These are phyloP conservation scores for Nannochloropsis salina DNA, from an alignment of 108 stramenopile genomes.

Conservation along the genomic window DNA sequence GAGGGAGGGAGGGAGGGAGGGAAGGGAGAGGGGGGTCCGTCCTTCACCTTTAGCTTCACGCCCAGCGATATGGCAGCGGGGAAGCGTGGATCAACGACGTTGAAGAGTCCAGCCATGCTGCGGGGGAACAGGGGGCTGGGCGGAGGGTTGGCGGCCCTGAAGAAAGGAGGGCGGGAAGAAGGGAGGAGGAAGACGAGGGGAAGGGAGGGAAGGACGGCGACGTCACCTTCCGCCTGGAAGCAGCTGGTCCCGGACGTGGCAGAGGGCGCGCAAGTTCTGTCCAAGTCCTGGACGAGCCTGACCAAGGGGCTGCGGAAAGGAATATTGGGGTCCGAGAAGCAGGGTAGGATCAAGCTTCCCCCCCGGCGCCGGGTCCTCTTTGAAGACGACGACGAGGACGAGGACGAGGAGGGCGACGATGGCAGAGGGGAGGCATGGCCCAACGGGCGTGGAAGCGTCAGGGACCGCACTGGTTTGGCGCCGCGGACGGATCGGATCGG, in stretches of 20 bases:
- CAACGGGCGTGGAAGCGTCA: background rate
- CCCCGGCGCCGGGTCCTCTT: background rate
- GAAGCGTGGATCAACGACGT: background rate
- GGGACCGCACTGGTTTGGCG: background rate
- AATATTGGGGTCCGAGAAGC: background rate
- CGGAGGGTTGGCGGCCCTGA: background rate
- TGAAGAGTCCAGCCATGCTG: background rate
- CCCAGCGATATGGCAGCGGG: background rate
- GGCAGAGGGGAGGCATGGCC: background rate
- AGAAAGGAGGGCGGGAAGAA: background rate
- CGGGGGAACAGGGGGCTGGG: background rate
- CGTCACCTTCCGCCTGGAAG: background rate
- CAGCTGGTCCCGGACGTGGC: background rate
- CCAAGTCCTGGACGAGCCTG: background rate
- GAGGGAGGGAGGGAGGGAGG: background rate
- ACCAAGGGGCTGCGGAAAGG: background rate
- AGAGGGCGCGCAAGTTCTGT: background rate
- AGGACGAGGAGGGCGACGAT: background rate
- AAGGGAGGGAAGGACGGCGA: background rate
- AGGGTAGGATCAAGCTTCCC: slow-evolving; percentile 7
- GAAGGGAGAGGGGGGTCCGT: background rate
- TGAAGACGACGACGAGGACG: background rate
- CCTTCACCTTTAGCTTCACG: background rate
- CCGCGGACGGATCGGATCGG: background rate
- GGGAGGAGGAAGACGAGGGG: background rate